These are phyloP conservation scores for Penicillium ucsense DNA, from an alignment of 495 filamentous ascomycete species.

Conservation along the genomic window DNA sequence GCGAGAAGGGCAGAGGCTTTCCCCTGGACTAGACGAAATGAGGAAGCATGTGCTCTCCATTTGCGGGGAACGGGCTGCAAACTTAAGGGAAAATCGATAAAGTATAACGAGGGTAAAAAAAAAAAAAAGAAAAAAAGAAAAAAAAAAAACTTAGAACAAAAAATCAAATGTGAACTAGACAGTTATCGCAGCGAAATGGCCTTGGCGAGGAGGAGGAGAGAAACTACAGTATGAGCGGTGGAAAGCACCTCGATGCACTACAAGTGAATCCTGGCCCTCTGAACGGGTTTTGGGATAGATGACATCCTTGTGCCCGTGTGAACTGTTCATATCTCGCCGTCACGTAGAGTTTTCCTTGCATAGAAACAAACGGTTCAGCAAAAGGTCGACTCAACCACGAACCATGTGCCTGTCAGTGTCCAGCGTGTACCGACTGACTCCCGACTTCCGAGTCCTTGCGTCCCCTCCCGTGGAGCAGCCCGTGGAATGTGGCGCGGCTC, in stretches of 20 bases:
- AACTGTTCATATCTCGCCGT: neutral
- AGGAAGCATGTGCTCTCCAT: constrained; percentile 3
- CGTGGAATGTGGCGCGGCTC: constrained; percentile 6
- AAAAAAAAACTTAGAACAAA: too few species aligned
- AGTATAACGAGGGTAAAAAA: constrained; percentile 8
- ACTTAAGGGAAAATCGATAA: constrained; percentile 11
- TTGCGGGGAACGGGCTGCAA: constrained; percentile 13
- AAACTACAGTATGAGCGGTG: too few species aligned
- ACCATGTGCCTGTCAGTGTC: neutral
- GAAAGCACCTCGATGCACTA: too few species aligned
- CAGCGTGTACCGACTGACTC: neutral
- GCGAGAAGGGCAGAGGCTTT: neutral
- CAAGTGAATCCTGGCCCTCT: too few species aligned
- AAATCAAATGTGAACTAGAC: too few species aligned
- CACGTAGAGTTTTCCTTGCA: neutral
- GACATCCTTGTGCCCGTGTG: neutral
- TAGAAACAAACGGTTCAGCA: neutral
- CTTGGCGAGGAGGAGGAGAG: too few species aligned
- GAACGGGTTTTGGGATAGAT: too few species aligned
- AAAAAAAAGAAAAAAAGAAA: neutral
- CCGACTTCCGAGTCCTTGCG: too few species aligned
- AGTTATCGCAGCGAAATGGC: too few species aligned
- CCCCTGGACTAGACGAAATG: constrained; percentile 4
- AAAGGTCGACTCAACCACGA: neutral
- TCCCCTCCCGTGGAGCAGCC: constrained; percentile 3